Evolutionary conservation across 495 filamentous ascomycete genomes (phyloP).

Genomic region (Aspergillus heteromorphus): DNA sequence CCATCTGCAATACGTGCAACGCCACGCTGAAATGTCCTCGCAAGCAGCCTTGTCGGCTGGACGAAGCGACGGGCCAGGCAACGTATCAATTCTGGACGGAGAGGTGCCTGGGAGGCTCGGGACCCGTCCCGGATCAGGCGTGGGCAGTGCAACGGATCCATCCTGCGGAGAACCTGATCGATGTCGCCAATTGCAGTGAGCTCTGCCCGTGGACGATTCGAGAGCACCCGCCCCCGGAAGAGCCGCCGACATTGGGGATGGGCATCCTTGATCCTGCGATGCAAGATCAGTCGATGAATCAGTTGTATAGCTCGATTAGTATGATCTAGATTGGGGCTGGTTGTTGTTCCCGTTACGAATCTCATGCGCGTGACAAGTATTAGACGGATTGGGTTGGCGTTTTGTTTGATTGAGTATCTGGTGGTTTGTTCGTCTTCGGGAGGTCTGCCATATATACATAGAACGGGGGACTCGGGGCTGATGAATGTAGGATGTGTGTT

Average conservation of each 20-base stretch:
- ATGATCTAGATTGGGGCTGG: slow-evolving; percentile 32
- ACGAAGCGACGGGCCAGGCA: slow-evolving; percentile 20
- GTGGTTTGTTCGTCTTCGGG: too few species aligned
- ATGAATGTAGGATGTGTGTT: too few species aligned
- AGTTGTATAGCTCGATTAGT: slow-evolving; percentile 35
- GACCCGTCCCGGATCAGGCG: slow-evolving; percentile 23
- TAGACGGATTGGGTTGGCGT: neutral
- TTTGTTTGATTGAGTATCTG: too few species aligned
- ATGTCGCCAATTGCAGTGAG: slow-evolving; percentile 39
- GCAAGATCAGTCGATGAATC: slow-evolving; percentile 31
- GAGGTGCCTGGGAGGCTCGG: slow-evolving; percentile 32
- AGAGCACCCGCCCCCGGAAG: slow-evolving; percentile 33
- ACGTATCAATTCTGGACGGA: slow-evolving; percentile 40
- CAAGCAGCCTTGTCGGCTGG: slow-evolving; percentile 27
- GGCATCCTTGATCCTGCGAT: slow-evolving; percentile 35
- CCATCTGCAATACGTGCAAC: slow-evolving; percentile 36
- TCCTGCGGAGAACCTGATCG: slow-evolving; percentile 31
- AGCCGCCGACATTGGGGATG: slow-evolving; percentile 32
- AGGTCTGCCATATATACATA: too few species aligned
- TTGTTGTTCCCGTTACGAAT: neutral
- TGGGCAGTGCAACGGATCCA: slow-evolving; percentile 38
- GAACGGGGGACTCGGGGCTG: too few species aligned
- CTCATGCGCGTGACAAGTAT: neutral
- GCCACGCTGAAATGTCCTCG: slow-evolving; percentile 34
- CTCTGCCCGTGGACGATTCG: slow-evolving; percentile 42